A percentile compares a stretch with the other conserved stretches of the same genome.
Evolutionary conservation across 2,329 filamentous ascomycete genomes (phyloP).

Genomic region (Pseudogymnoascus sp.): DNA sequence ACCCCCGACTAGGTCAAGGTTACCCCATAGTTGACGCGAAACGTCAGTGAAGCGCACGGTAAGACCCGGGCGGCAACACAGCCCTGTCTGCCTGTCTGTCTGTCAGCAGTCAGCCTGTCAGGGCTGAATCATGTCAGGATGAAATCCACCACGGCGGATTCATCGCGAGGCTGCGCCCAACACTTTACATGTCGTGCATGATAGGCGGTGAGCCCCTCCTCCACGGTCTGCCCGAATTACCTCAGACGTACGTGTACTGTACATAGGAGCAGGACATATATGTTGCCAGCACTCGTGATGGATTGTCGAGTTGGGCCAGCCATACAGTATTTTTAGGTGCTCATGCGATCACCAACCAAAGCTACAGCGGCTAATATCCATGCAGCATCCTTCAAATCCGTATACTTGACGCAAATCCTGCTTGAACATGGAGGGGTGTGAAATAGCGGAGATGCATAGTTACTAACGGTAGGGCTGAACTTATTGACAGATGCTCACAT

Average conservation of each 20-base stretch:
- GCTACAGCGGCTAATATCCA: background rate
- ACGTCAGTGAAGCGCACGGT: background rate
- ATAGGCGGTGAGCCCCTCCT: background rate
- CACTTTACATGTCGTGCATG: background rate
- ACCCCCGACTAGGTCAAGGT: background rate
- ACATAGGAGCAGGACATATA: background rate
- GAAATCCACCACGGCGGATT: background rate
- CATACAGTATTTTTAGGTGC: background rate
- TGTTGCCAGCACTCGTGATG: background rate
- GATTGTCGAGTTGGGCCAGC: background rate
- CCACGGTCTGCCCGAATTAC: background rate
- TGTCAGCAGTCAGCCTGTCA: background rate
- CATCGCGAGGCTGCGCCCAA: background rate
- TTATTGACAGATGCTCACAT: background rate
- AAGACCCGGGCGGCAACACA: background rate
- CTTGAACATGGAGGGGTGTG: background rate
- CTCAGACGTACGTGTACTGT: background rate
- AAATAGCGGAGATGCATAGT: background rate
- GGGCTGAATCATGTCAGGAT: background rate
- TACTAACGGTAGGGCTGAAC: background rate
- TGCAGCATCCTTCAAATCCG: background rate
- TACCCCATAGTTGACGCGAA: background rate
- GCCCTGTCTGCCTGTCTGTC: background rate
- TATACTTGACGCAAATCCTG: background rate
- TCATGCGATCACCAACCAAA: background rate